Evolutionary conservation across 495 filamentous ascomycete genomes (phyloP).

Genomic region (Penicillium verhagenii): DNA sequence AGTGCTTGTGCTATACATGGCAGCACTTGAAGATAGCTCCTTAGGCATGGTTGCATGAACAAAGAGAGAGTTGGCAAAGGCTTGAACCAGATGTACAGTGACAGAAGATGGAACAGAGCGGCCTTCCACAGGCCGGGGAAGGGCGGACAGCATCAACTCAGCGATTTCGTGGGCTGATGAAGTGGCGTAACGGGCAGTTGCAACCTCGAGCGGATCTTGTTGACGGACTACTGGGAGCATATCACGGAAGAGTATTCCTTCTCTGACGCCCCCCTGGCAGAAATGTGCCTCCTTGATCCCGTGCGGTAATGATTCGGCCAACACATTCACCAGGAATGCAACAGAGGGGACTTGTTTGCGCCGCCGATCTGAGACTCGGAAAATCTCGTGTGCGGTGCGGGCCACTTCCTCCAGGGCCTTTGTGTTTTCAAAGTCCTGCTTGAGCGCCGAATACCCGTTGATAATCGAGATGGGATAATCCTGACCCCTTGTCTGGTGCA

Average conservation of each 20-base stretch:
- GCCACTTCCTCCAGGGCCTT: conserved; percentile 54
- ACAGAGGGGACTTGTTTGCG: conserved; percentile 83
- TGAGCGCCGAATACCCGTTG: conserved; percentile 71
- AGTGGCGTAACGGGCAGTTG: conserved; percentile 52
- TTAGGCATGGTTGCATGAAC: conserved; percentile 51
- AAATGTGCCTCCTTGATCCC: conserved; percentile 72
- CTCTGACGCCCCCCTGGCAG: conserved; percentile 82
- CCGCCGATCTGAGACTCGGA: conserved; percentile 80
- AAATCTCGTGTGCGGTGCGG: conserved; percentile 52
- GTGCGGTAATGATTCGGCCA: conserved; percentile 64
- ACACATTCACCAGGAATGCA: conserved; percentile 68
- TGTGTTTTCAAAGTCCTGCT: conserved; percentile 60
- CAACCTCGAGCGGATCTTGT: conserved; percentile 62
- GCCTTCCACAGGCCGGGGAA: conserved; percentile 33
- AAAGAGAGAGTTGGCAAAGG: conserved; percentile 52
- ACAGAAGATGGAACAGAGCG: conserved; percentile 36
- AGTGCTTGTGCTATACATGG: conserved; percentile 69
- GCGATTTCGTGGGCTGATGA: conserved; percentile 37
- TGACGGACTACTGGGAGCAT: conserved; percentile 60
- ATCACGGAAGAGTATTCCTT: conserved; percentile 70
- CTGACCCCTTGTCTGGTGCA: conserved; percentile 60
- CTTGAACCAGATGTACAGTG: conserved; percentile 46
- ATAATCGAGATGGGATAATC: conserved; percentile 85
- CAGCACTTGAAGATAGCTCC: conserved; percentile 59
- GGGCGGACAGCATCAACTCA: conserved; percentile 41